Percentiles rank a stretch among this genome's conserved stretches.
Conservation (phyloP, 106 monocot species). For the Gastrodia elata region DNA sequence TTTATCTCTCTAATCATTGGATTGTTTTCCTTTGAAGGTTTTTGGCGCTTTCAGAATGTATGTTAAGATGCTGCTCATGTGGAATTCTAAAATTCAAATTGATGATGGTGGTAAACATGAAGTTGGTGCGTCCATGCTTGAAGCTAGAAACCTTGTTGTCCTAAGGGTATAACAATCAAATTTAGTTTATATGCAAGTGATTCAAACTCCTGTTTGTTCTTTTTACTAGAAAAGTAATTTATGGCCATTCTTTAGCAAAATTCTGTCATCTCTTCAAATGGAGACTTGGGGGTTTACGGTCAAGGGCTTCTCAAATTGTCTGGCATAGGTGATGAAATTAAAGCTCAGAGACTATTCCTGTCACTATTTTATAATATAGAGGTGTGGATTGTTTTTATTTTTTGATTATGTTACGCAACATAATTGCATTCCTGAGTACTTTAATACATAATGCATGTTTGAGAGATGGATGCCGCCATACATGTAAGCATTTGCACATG, state of each 20-base stretch:
- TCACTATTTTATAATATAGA: constrained; percentile 88
- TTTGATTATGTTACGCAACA: not conserved
- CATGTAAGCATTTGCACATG: not conserved
- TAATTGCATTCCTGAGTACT: not conserved
- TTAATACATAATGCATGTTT: not conserved
- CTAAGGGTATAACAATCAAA: constrained; percentile 59
- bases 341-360: constrained; percentile 73
- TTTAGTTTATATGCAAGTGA: not conserved
- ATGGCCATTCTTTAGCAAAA: constrained; percentile 51
- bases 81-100: constrained; percentile 83
- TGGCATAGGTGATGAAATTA: constrained; percentile 79
- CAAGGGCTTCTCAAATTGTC: constrained; percentile 83
- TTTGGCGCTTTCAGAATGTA: constrained; percentile 95
- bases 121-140: constrained; percentile 64
- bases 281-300: constrained; percentile 70
- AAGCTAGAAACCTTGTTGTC: constrained; percentile 79
- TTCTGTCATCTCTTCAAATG: constrained; percentile 83
- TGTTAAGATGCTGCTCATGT: constrained; percentile 95
- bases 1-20: not conserved
- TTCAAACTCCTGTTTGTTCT: not conserved
- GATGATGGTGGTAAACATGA: constrained; percentile 76
- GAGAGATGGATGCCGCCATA: not conserved
- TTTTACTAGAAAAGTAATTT: not conserved
- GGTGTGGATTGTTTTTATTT: constrained; percentile 32
- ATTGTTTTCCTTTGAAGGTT: constrained; percentile 42